phyloP scores from a whole-genome alignment of 176 grass and related monocot genomes.

The Ensete ventricosum region DNA sequence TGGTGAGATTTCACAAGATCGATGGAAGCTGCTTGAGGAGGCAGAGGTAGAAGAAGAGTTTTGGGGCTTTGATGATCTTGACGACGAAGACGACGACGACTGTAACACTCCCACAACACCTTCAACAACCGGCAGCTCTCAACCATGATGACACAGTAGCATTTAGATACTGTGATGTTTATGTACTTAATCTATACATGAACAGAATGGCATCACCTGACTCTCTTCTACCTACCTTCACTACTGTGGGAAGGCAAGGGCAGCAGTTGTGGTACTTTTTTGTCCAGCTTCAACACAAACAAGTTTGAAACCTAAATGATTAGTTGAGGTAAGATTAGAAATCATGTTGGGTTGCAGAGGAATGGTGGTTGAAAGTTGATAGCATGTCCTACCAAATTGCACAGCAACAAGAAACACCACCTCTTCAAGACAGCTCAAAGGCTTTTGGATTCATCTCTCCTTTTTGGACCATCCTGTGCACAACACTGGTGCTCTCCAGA shows the following conservation, averaged over 20 bases:
- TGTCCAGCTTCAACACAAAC: neutral
- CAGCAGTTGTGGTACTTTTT: neutral
- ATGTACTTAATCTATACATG: neutral
- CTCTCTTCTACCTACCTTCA: neutral
- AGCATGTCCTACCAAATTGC: neutral
- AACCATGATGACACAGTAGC: neutral
- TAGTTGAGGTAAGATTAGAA: neutral
- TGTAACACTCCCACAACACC: constrained; percentile 40
- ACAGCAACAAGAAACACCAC: too few relatives aligned
- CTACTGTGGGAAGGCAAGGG: neutral
- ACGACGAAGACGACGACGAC: constrained; percentile 39
- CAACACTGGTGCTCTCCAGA: too few relatives aligned
- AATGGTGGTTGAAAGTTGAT: neutral
- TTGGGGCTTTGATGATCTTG: constrained; percentile 58
- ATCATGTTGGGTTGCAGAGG: neutral
- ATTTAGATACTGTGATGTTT: neutral
- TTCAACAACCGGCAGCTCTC: constrained; percentile 30
- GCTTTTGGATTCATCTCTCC: neutral
- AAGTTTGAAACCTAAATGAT: neutral
- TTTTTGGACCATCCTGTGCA: neutral
- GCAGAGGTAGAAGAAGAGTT: constrained; percentile 31
- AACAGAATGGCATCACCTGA: neutral
- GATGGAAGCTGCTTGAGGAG: constrained; percentile 61
- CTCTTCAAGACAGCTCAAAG: neutral
- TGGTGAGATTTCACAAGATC: constrained; percentile 50